phyloP scores from a whole-genome alignment of 2,329 filamentous ascomycete species.

The Metarhizium guizhouense region DNA sequence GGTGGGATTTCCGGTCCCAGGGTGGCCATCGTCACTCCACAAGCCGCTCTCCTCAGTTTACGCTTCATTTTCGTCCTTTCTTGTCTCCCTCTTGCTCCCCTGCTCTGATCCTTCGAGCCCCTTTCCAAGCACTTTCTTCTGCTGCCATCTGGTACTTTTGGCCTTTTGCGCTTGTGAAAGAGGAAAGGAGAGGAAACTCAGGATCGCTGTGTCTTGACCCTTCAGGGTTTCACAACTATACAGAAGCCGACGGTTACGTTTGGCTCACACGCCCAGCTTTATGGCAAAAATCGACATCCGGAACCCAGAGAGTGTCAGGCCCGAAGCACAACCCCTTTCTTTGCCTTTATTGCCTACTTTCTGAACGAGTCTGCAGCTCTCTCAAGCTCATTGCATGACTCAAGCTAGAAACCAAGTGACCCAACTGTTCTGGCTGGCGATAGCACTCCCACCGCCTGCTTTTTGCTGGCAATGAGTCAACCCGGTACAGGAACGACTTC shows the following conservation, averaged over 20 bases:
- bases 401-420: neutral
- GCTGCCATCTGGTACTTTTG: neutral
- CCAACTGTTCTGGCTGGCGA: neutral
- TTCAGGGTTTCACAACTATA: neutral
- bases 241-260: neutral
- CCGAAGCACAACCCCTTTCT: neutral
- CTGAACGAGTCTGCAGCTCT: neutral
- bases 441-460: neutral
- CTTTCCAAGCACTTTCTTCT: neutral
- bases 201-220: neutral
- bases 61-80: neutral
- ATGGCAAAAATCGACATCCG: neutral
- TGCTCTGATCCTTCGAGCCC: neutral
- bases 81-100: neutral
- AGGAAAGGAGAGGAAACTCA: neutral
- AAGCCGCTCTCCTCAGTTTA: neutral
- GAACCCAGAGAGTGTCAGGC: neutral
- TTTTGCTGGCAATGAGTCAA: neutral
- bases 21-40: conserved; percentile 4
- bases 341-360: neutral
- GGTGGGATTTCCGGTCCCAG: conserved; percentile 5
- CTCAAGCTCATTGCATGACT: neutral
- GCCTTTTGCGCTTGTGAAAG: too few relatives aligned
- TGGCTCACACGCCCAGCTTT: neutral
- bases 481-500: conserved; percentile 3